Percentiles rank a stretch among this genome's conserved stretches.
phyloP scores from a whole-genome alignment of 129 eudicot genomes.

The Gnaphalium uliginosum region DNA sequence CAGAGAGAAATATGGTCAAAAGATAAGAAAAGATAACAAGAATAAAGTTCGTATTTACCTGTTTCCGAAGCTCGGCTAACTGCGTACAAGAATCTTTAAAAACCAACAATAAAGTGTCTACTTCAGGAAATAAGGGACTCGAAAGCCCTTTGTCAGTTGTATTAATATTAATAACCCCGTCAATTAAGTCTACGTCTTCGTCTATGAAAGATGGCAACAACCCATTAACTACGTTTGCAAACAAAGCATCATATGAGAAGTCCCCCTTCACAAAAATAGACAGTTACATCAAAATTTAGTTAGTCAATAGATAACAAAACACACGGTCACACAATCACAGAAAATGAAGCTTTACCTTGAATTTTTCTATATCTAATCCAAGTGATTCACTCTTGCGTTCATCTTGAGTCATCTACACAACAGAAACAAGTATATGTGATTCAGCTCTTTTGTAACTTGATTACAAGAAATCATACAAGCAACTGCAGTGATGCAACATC shows the following conservation, averaged over 20 bases:
- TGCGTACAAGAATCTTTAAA: constrained; percentile 79
- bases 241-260: constrained; percentile 79
- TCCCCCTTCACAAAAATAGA: constrained; percentile 58
- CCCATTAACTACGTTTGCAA: constrained; percentile 69
- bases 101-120: constrained; percentile 67
- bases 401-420: constrained; percentile 49
- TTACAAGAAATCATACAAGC: background rate
- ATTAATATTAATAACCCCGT: constrained; percentile 45
- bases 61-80: constrained; percentile 63
- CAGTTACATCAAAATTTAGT: constrained; percentile 1
- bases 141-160: constrained; percentile 53
- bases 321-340: background rate
- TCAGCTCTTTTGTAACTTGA: constrained; percentile 13
- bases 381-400: constrained; percentile 44
- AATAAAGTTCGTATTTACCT: constrained; percentile 41
- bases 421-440: constrained; percentile 28
- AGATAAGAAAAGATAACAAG: background rate
- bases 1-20: background rate
- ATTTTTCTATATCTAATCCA: constrained; percentile 65
- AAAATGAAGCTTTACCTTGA: constrained; percentile 51
- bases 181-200: constrained; percentile 57
- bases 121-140: constrained; percentile 83
- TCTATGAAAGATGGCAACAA: constrained; percentile 71
- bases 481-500: background rate
- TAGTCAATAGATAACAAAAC: constrained; percentile 21